A percentile compares a stretch with the other conserved stretches of the same genome.
Conservation (phyloP, 257 asterid species). For the Gentiana straminea region DNA sequence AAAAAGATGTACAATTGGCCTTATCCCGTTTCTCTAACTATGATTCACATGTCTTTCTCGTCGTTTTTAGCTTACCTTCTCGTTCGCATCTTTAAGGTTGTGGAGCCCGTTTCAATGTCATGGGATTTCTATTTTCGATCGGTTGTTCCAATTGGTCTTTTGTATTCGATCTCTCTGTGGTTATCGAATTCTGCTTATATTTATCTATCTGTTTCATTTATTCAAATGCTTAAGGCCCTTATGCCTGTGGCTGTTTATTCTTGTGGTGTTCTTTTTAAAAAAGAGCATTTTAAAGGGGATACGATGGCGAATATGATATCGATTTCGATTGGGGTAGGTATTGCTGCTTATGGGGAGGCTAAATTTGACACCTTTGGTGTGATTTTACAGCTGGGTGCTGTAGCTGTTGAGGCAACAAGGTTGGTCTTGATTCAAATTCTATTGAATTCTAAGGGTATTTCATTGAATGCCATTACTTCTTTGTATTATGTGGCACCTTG, state of each 20-base stretch:
- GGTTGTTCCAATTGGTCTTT: slow-evolving; percentile 10
- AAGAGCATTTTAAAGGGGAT: neutral
- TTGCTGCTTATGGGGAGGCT: slow-evolving; percentile 9
- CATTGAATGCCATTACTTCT: slow-evolving; percentile 8
- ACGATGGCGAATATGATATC: slow-evolving; percentile 6
- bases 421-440: slow-evolving; percentile 6
- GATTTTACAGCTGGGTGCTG: slow-evolving; percentile 8
- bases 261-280: neutral
- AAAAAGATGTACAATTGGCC: slow-evolving; percentile 20
- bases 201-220: slow-evolving; percentile 7
- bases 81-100: slow-evolving; percentile 13
- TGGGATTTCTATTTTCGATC: slow-evolving; percentile 10
- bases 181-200: slow-evolving; percentile 7
- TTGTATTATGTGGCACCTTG: slow-evolving; percentile 10
- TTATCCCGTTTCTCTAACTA: slow-evolving; percentile 17
- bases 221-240: slow-evolving; percentile 10
- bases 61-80: slow-evolving; percentile 13
- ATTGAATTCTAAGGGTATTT: slow-evolving; percentile 4
- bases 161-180: slow-evolving; percentile 2
- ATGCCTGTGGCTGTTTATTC: slow-evolving; percentile 12
- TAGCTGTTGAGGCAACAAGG: slow-evolving; percentile 10
- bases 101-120: slow-evolving; percentile 14
- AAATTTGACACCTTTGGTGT: slow-evolving; percentile 2
- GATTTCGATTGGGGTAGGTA: slow-evolving; percentile 5
- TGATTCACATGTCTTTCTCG: slow-evolving; percentile 21